Percentiles rank a stretch among this genome's conserved stretches.
Conservation (phyloP, 83 land plant species). For the Picea abies region DNA sequence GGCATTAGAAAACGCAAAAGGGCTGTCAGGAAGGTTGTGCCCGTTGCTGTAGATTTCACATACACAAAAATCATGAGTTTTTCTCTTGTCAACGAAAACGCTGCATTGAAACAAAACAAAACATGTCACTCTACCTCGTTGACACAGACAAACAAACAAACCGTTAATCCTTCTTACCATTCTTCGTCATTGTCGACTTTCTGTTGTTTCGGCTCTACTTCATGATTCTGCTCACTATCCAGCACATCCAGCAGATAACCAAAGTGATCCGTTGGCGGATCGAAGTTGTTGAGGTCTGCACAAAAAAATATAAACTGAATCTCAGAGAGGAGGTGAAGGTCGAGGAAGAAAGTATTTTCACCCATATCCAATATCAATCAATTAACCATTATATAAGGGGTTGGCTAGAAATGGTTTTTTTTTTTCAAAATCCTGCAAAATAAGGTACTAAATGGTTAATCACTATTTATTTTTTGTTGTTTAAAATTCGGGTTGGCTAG, state of each 20-base stretch:
- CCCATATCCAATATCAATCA: no score
- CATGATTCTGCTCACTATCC: slow-evolving; percentile 11
- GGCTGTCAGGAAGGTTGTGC: slow-evolving; percentile 18
- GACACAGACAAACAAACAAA: not conserved
- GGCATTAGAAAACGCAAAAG: not conserved
- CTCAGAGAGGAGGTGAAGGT: not conserved
- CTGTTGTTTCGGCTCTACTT: not conserved
- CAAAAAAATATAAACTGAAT: no score
- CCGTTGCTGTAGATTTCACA: slow-evolving; percentile 9
- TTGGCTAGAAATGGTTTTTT: no score
- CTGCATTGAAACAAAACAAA: not conserved
- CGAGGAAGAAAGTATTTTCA: no score
- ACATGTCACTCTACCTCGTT: not conserved
- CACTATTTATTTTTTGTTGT: no score
- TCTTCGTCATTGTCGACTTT: not conserved
- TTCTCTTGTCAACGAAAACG: not conserved
- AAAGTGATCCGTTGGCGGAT: not conserved
- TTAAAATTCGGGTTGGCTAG: no score
- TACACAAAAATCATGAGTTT: not conserved
- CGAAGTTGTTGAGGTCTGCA: slow-evolving; percentile 7
- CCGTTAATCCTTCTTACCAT: not conserved
- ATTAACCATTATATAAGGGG: no score
- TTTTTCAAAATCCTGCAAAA: no score
- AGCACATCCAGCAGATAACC: slow-evolving; percentile 14
- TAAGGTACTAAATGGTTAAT: no score